Conservation (phyloP, 202 grass and related monocot species). For the Tripidium arundinaceum region DNA sequence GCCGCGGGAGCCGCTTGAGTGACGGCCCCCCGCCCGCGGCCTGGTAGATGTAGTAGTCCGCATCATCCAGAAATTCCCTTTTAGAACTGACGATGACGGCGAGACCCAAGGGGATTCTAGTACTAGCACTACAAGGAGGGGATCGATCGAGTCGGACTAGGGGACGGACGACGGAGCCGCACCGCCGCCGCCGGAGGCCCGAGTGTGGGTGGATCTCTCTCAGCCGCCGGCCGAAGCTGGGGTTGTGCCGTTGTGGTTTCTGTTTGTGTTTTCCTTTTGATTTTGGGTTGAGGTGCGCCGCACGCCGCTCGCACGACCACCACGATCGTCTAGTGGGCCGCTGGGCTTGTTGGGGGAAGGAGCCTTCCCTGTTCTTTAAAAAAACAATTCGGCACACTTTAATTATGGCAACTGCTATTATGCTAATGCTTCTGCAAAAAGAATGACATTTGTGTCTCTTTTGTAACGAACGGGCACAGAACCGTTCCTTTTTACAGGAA, state of each 20-base stretch:
- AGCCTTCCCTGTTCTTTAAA: no score
- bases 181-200: no score
- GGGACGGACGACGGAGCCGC: background rate
- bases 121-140: background rate
- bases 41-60: constrained; percentile 7
- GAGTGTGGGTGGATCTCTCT: no score
- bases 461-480: background rate
- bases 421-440: no score
- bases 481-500: background rate
- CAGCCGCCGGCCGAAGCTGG: no score
- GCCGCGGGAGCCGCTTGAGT: background rate
- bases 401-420: no score
- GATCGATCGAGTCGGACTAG: background rate
- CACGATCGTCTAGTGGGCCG: no score
- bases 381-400: no score
- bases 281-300: no score
- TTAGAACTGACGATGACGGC: background rate
- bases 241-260: no score
- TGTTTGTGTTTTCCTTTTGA: no score
- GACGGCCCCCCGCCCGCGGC: background rate
- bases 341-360: background rate
- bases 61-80: background rate
- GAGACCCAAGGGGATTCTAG: background rate
- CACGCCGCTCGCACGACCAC: no score
- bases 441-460: background rate